A percentile compares a stretch with the other conserved stretches of the same genome.
phyloP scores from a whole-genome alignment of 495 filamentous ascomycete species.

The Penicillium coprophilum region DNA sequence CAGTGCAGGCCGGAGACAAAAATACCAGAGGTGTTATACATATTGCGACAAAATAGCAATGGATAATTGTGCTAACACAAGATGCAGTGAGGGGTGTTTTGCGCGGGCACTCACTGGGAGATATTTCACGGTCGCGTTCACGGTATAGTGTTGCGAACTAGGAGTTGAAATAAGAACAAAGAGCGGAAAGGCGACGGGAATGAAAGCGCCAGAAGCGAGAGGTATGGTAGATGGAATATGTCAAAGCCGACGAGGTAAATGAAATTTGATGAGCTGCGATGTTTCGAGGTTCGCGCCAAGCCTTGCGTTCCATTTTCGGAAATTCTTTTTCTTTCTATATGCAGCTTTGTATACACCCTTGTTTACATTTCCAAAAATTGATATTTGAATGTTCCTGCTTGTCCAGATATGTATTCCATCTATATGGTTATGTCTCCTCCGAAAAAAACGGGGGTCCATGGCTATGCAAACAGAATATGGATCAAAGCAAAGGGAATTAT shows the following conservation, averaged over 20 bases:
- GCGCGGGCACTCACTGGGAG: constrained; percentile 23
- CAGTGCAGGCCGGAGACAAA: background rate
- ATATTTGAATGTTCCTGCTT: background rate
- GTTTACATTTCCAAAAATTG: background rate
- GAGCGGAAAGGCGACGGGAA: background rate
- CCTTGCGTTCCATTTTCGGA: constrained; percentile 25
- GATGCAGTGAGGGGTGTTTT: constrained; percentile 16
- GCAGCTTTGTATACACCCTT: background rate
- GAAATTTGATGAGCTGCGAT: constrained; percentile 16
- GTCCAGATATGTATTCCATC: constrained; percentile 21
- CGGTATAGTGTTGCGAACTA: background rate
- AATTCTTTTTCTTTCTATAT: constrained; percentile 12
- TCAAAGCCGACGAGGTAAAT: constrained; percentile 6
- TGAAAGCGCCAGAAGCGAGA: background rate
- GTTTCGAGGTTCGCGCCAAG: constrained; percentile 33
- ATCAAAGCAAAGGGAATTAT: constrained; percentile 26
- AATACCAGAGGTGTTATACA: constrained; percentile 5
- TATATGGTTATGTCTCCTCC: constrained; percentile 25
- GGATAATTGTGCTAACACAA: constrained; percentile 1
- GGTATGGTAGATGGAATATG: background rate
- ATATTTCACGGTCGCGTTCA: constrained; percentile 6
- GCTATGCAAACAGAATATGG: constrained; percentile 29
- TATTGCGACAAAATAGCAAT: constrained; percentile 11
- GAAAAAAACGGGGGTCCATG: constrained; percentile 12
- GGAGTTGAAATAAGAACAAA: background rate